Evolutionary conservation across 768 basidiomycete species (phyloP).

Genomic region (Mycena crocata): DNA sequence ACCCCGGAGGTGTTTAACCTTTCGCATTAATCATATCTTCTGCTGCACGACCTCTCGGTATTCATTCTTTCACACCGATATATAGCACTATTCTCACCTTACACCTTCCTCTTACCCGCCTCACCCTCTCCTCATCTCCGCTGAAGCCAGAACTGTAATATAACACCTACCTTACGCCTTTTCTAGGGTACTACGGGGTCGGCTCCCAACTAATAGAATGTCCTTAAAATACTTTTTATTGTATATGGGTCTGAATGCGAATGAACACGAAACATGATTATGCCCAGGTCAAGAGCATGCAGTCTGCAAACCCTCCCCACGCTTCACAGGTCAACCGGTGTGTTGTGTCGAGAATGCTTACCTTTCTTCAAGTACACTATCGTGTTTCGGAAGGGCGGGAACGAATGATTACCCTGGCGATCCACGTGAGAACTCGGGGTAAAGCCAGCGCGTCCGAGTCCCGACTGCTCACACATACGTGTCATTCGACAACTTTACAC

Average conservation of each 20-base stretch:
- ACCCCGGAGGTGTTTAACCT: conserved; percentile 28
- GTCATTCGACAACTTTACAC: conserved; percentile 3
- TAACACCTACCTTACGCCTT: conserved; percentile 45
- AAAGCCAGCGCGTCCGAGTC: background rate
- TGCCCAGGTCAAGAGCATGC: too few species aligned
- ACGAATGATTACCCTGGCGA: too few species aligned
- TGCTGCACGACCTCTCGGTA: conserved; percentile 36
- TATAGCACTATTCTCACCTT: conserved; percentile 41
- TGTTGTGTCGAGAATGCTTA: too few species aligned
- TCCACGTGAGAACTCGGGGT: background rate
- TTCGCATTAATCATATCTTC: conserved; percentile 31
- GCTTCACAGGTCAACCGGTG: too few species aligned
- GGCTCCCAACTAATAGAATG: conserved; percentile 35
- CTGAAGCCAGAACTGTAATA: conserved; percentile 47
- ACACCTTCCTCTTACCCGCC: conserved; percentile 19
- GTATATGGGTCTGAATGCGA: conserved; percentile 30
- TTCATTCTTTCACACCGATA: conserved; percentile 34
- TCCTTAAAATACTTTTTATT: conserved; percentile 35
- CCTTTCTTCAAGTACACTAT: too few species aligned
- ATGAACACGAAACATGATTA: conserved; percentile 26
- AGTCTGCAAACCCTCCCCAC: too few species aligned
- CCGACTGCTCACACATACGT: conserved; percentile 3
- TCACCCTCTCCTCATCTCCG: conserved; percentile 26
- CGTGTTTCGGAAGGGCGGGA: too few species aligned
- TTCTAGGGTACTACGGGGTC: conserved; percentile 35